These are phyloP conservation scores for Lactarius hatsudake DNA, from an alignment of 768 basidiomycete species.

Conservation along the genomic window DNA sequence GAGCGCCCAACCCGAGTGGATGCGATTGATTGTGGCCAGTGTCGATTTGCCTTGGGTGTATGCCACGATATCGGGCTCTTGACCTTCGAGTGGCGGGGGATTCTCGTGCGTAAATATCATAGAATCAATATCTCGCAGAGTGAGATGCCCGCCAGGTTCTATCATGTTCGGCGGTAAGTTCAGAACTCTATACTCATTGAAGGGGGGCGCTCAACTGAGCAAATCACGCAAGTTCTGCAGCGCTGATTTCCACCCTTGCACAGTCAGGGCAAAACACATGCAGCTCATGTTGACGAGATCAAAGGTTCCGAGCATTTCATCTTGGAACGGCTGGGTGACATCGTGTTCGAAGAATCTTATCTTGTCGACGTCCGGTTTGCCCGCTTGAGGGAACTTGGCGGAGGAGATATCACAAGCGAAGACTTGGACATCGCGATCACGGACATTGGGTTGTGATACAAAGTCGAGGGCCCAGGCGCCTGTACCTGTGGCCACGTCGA, in stretches of 20 bases:
- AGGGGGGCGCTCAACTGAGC: neutral
- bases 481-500: neutral
- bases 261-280: neutral
- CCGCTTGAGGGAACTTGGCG: neutral
- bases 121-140: neutral
- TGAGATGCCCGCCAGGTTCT: conserved; percentile 7
- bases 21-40: no score
- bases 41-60: no score
- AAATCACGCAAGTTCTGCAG: neutral
- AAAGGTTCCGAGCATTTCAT: neutral
- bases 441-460: neutral
- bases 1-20: no score
- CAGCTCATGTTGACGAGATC: neutral
- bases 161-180: neutral
- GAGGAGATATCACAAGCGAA: neutral
- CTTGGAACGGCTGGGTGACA: neutral
- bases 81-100: no score
- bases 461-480: neutral
- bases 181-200: neutral
- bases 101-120: no score
- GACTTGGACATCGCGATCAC: neutral
- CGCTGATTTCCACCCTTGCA: neutral
- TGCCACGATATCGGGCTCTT: no score
- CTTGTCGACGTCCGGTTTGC: neutral
- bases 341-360: conserved; percentile 7